Conservation (phyloP, 2,329 filamentous ascomycete genomes). For the Xylaria digitata region DNA sequence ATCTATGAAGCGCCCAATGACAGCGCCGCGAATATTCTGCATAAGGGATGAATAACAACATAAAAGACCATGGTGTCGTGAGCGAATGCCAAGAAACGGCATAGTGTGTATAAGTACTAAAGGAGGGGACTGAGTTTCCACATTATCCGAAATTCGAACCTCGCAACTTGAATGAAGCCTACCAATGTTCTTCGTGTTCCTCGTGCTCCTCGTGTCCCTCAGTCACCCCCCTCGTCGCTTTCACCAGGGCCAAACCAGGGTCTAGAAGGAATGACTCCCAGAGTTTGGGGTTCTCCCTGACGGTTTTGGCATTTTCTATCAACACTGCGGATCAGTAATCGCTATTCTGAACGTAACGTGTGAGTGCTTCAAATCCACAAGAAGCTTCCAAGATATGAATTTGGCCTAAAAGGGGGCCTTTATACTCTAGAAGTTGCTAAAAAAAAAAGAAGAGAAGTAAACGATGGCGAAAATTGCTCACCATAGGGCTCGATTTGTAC, state of each 20-base stretch:
- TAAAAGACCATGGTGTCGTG: neutral
- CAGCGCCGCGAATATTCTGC: no score
- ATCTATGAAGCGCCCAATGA: neutral
- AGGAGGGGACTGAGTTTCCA: neutral
- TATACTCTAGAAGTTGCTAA: no score
- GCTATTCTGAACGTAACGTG: no score
- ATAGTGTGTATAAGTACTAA: neutral
- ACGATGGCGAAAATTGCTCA: no score
- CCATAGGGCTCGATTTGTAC: conserved; percentile 40
- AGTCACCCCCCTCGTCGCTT: conserved; percentile 38
- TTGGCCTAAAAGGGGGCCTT: no score
- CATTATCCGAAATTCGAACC: neutral
- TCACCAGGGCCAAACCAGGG: conserved; percentile 39
- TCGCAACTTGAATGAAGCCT: neutral
- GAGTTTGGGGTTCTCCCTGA: conserved; percentile 41
- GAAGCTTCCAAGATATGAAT: no score
- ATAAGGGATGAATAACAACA: no score
- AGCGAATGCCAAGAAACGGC: no score
- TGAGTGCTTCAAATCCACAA: no score
- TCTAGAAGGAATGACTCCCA: conserved; percentile 44
- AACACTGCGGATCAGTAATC: no score
- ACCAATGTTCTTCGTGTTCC: neutral
- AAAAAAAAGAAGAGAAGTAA: no score
- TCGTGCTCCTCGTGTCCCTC: neutral
- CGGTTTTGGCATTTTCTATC: conserved; percentile 35